Base-by-base conservation (phyloP, 768 basidiomycete species). In the Trametes cubensis region DNA sequence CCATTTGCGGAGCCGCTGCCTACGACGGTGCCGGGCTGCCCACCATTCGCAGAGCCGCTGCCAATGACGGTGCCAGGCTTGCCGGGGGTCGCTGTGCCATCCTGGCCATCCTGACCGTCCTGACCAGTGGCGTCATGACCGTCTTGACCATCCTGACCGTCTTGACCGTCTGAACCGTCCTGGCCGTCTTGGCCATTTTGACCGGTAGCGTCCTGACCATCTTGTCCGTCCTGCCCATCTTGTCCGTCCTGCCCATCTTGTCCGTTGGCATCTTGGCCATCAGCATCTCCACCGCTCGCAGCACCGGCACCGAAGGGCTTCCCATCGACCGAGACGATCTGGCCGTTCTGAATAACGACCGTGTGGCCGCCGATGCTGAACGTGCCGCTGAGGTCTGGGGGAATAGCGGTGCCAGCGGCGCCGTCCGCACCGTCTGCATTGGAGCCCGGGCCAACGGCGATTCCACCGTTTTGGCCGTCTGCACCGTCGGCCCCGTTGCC, bases 341-440 rank as follows among this genome's bases (percentile, higher is more conserved):
- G 55, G 2, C 55, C 55, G 38, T 38, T 48, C 46, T 57, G 44
- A 20, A 58, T 49, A 25, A 41, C 47, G 21, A 58, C 38, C 17
- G 56, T 49, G 56, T 58, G 56, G 3, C 56, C 56, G 23, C 47
- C 56, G 47, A 58, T 23, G n/a, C 21, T 28, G 25, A 55, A 28
- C 18, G 41, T 42, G n/a, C 41, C 54, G 26, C 41, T 44, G 17
- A 20, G 28, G 26, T 18, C 18, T 6, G 25, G 5, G 15, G 54
- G 42, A 18, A 55, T 45, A 26, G 25, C 41, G 14, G 25, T 41
- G 42, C 54, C 26, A 8, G 17, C 42, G 13, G 47, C 44, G 44
- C n/a, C 20, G 47, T 48, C 34, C 6, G 23, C 39, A 23, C 47
- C 56, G 38, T 38, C 21, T 2, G 30, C 38, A 20, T 25, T 18